Base-by-base conservation (phyloP, 2,329 filamentous ascomycete genomes). In the Blastomyces parvus region DNA sequence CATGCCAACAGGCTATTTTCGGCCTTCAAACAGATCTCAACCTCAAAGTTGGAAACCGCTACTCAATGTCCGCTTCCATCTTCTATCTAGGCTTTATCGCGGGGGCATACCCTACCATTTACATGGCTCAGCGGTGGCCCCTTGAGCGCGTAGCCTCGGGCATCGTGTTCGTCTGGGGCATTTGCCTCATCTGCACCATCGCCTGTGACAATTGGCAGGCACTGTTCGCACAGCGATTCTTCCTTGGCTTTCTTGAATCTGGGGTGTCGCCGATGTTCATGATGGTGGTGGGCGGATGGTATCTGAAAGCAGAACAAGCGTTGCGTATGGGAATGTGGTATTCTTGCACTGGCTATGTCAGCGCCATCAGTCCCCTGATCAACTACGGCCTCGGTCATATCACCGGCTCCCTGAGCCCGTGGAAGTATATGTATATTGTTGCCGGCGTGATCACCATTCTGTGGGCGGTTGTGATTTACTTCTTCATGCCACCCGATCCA, bases 391-490 rank as follows among this genome's bases (percentile, higher is more conserved):
- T 88, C 69, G 85, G 84, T 0, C 85, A 88, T 71, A 84, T 89
- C 59, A 74, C 70, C 0, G 77, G 80, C 1, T 70, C 74, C 0
- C 74, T 88, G 52, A 81, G 78, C 52, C 76, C 81, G 3, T 91
- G 87, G 87, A 86, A 89, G 75, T 88, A 88, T 68, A 86, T 89
- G 64, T 89, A 88, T 70, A 77, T 89, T 17, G 76, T 89, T 22
- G 85, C 86, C 0, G 86, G 86, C 0, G 78, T 77, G 0, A 69
- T 89, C 59, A 89, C 87, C 0, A 83, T 88, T 46, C 57, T 87
- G 3, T 65, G 64, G 64, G 75, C 74, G 0, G 64, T 77, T 8
- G 62, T 75, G 0, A 70, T 80, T 14, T 67, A 73, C 50, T 74
- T 78, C 59, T 66, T 79, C 5, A 68, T 80, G 3, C 78, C 78